These are phyloP conservation scores for Cladosporium austrohemisphaericum DNA, from an alignment of 2,329 filamentous ascomycete genomes.

Conservation along the genomic window DNA sequence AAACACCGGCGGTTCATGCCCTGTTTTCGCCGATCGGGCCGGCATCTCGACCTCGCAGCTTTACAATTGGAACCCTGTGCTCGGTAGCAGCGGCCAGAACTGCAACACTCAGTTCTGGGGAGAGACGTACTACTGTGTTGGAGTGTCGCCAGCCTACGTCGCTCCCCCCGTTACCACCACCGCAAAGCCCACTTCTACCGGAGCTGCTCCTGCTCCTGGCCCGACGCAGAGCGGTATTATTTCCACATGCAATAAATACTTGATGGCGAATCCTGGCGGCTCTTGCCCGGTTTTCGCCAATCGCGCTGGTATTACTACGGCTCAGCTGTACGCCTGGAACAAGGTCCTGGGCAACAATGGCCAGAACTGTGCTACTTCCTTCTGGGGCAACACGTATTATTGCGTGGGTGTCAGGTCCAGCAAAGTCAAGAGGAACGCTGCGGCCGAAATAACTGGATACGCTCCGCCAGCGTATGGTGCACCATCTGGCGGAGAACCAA, in stretches of 20 bases:
- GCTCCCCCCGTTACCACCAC: constrained; percentile 17
- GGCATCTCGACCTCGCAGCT: constrained; percentile 12
- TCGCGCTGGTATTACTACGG: constrained; percentile 24
- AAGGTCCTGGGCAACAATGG: constrained; percentile 24
- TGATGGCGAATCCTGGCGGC: constrained; percentile 23
- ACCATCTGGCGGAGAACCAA: not conserved
- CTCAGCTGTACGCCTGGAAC: constrained; percentile 32
- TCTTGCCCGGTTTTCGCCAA: constrained; percentile 28
- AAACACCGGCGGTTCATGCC: constrained; percentile 2
- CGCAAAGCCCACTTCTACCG: constrained; percentile 14
- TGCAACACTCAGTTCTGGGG: constrained; percentile 18
- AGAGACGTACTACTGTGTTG: constrained; percentile 18
- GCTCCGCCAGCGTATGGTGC: constrained; percentile 1
- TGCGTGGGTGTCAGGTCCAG: constrained; percentile 18
- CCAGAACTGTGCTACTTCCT: constrained; percentile 17
- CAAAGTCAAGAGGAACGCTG: constrained; percentile 2
- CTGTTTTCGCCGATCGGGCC: constrained; percentile 7
- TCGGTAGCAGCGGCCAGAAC: constrained; percentile 17
- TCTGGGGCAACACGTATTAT: constrained; percentile 20
- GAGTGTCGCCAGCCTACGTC: constrained; percentile 9
- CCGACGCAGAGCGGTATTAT: constrained; percentile 29
- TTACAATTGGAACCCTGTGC: constrained; percentile 19
- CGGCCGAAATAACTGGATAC: constrained; percentile 7
- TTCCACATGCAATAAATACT: constrained; percentile 28
- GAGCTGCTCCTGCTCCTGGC: constrained; percentile 18